Evolutionary conservation across 192 early-diverging fungal genomes (phyloP).

Genomic region (Anaeromyces robustus): DNA sequence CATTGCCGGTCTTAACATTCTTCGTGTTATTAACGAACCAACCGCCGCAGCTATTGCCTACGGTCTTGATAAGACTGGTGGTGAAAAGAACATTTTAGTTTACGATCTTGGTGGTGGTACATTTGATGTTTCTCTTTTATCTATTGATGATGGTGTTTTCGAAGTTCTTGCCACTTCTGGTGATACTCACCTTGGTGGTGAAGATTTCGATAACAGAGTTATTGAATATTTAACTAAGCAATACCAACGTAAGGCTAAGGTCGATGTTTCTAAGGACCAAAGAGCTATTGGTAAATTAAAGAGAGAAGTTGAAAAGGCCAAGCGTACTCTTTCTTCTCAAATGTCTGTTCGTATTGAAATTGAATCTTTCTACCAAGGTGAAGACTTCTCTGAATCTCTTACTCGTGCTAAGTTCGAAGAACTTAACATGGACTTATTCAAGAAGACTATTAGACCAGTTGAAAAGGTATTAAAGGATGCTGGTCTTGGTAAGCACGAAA

Average conservation of each 20-base stretch:
- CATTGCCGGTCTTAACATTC: constrained; percentile 67
- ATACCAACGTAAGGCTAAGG: constrained; percentile 80
- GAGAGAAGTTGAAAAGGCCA: constrained; percentile 91
- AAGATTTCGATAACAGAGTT: constrained; percentile 94
- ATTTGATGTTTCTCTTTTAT: constrained; percentile 94
- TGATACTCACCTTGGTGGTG: constrained; percentile 81
- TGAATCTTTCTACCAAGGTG: constrained; percentile 74
- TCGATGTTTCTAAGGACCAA: constrained; percentile 65
- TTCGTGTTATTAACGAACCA: constrained; percentile 87
- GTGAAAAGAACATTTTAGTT: constrained; percentile 83
- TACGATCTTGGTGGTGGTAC: constrained; percentile 97
- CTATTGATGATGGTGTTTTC: constrained; percentile 92
- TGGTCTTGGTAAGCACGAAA: constrained; percentile 61
- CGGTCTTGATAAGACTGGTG: constrained; percentile 81
- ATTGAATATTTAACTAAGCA: constrained; percentile 84
- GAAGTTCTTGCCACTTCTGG: constrained; percentile 89
- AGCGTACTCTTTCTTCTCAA: constrained; percentile 86
- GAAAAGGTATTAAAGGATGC: constrained; percentile 88
- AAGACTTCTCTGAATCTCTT: constrained; percentile 82
- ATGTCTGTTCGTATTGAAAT: constrained; percentile 85
- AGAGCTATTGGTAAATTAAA: constrained; percentile 89
- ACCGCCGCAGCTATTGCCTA: constrained; percentile 91
- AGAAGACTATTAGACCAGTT: constrained; percentile 83
- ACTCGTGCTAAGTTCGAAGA: constrained; percentile 97
- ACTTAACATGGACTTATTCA: constrained; percentile 83